Evolutionary conservation across 169 alveolate species (phyloP).

Genomic region (Cryptosporidium parvum): DNA sequence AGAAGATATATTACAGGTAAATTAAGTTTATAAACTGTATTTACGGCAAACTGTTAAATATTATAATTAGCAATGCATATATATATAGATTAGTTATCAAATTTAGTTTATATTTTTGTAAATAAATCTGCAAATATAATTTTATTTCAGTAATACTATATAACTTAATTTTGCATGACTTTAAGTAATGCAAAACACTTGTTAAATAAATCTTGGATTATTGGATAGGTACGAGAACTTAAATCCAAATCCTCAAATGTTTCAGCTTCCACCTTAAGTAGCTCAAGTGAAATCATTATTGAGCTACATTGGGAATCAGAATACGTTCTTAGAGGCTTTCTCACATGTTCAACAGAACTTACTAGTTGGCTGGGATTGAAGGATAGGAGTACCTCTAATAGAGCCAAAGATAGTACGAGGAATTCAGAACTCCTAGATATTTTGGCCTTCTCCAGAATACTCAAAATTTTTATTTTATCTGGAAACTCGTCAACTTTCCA

Average conservation of each 20-base stretch:
- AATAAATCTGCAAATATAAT: no score
- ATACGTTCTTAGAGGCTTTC: not conserved
- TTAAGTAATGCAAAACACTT: not conserved
- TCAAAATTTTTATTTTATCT: conserved; percentile 21
- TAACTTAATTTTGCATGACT: not conserved
- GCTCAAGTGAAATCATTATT: not conserved
- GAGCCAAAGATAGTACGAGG: conserved; percentile 26
- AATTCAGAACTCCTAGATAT: conserved; percentile 20
- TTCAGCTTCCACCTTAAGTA: not conserved
- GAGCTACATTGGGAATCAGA: conserved; percentile 15
- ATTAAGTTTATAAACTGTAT: not conserved
- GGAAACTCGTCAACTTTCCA: conserved; percentile 37
- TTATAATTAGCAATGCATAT: not conserved
- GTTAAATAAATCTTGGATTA: conserved; percentile 33
- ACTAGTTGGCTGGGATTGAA: conserved; percentile 28
- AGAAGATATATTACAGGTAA: conserved; percentile 17
- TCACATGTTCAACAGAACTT: conserved; percentile 6
- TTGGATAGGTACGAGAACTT: not conserved
- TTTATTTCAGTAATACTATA: not conserved
- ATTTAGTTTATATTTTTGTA: not conserved
- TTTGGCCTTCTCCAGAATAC: conserved; percentile 14
- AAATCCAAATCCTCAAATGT: conserved; percentile 20
- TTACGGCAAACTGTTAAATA: not conserved
- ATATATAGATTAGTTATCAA: not conserved
- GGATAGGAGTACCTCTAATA: conserved; percentile 20